These are phyloP conservation scores for Sisymbrium irio DNA, from an alignment of 345 rosid species.

Conservation along the genomic window DNA sequence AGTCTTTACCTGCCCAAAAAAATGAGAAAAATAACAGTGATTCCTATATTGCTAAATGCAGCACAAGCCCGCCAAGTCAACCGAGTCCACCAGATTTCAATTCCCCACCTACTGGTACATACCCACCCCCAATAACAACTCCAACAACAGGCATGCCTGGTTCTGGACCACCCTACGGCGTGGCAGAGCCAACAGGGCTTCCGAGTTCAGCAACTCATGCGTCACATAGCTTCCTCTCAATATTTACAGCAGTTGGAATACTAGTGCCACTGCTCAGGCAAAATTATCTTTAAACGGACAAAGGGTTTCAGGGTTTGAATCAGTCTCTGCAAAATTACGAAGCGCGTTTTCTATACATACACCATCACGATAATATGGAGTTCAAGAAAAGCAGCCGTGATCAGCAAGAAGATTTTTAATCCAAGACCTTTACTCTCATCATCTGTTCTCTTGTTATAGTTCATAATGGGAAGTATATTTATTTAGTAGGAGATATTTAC, in stretches of 20 bases:
- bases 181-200: conserved; percentile 74
- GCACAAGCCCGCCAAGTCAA: conserved; percentile 60
- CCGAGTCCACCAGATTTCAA: conserved; percentile 35
- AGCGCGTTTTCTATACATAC: conserved; percentile 22
- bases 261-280: conserved; percentile 43
- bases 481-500: conserved; percentile 37
- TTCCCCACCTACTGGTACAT: conserved; percentile 39
- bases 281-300: conserved; percentile 38
- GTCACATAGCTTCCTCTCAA: conserved; percentile 40
- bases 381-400: conserved; percentile 20
- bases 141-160: conserved; percentile 46
- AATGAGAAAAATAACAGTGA: conserved; percentile 1
- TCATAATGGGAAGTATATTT: conserved; percentile 43
- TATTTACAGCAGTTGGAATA: conserved; percentile 44
- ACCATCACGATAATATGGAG: conserved; percentile 20
- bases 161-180: conserved; percentile 54
- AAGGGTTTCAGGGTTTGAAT: conserved; percentile 23
- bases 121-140: conserved; percentile 39
- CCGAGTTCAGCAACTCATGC: conserved; percentile 68
- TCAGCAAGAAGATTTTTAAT: conserved; percentile 32
- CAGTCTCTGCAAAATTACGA: conserved; percentile 39
- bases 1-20: conserved; percentile 10
- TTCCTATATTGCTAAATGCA: conserved; percentile 37
- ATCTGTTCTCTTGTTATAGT: conserved; percentile 40
- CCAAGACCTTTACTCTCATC: conserved; percentile 34